Evolutionary conservation across 148 eudicot genomes (phyloP), one percentile per base, ranked within the genome.

Genomic region (Rhododendron mucronatum): DNA sequence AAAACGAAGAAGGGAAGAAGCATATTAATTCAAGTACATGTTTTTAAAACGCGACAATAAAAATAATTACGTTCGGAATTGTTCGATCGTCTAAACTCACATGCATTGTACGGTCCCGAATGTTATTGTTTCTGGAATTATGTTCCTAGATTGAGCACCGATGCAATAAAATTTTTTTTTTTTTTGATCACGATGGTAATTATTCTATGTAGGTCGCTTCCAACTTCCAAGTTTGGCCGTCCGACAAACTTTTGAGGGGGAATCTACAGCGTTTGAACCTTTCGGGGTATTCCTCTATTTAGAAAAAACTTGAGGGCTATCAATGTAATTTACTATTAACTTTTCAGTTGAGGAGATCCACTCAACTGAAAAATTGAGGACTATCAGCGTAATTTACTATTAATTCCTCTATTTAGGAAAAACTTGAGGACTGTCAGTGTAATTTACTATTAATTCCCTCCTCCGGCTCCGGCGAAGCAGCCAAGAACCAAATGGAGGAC

Each of bases 401-500:
- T 33, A 33, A 33, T 33, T 33, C 33, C 33, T 33, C 33, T 33
- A 33, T 33, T 33, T 33, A 37, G 39, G 41, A 3, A 57, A 57
- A 57, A 18, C 63, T 57, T 16, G 63, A 57, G 63, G n/a, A 5
- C 63, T 1, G 18, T 18, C 65, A 20, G n/a, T 59, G 65, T 59
- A 16, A 21, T 63, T n/a, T 28, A 23, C 26, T 23, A 61, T 14
- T 55, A 55, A 16, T 16, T 55, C 21, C 61, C 61, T 55, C 61
- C 6, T 55, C 61, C 21, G 61, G 23, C 61, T 53, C 33, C 39
- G 57, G 84, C 28, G 14, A 16, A 35, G 75, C 26, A 63, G 21
- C n/a, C 8, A 63, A 84, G 53, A 35, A 12, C 65, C 41, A 67
- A 48, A 85, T 85, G 87, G 87, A 33, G 65, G 78, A 67, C 41